Conservation (phyloP, 2,329 filamentous ascomycete species). For the Diplodia intermedia region DNA sequence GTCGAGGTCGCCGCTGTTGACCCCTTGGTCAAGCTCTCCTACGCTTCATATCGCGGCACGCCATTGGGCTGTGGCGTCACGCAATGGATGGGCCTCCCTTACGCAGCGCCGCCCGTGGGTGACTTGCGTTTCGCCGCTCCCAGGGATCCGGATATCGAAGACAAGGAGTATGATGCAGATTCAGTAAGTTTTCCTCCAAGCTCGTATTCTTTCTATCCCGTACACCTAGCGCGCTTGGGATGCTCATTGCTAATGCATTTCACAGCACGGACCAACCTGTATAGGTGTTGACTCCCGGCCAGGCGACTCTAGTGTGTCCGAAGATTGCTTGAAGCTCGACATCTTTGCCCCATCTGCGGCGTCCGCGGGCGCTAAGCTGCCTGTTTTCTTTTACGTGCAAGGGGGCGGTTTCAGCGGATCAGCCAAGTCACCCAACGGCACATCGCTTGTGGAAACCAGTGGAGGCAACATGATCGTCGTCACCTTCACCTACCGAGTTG, state of each 20-base stretch:
- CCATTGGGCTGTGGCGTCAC: conserved; percentile 63
- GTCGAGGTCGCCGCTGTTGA: conserved; percentile 43
- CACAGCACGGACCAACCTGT: conserved; percentile 28
- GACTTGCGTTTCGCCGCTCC: conserved; percentile 70
- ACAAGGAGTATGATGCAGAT: conserved; percentile 28
- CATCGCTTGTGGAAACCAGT: conserved; percentile 43
- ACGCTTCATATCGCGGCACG: conserved; percentile 69
- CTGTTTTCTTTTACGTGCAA: conserved; percentile 52
- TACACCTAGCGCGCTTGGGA: neutral
- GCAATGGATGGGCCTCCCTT: conserved; percentile 78
- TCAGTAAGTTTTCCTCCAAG: conserved; percentile 5
- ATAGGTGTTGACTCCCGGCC: conserved; percentile 23
- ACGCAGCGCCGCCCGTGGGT: conserved; percentile 71
- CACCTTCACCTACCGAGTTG: conserved; percentile 52
- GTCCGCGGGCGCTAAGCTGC: conserved; percentile 43
- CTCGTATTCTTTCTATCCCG: neutral
- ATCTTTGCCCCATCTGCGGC: conserved; percentile 48
- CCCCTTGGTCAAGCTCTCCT: conserved; percentile 66
- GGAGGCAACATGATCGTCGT: conserved; percentile 46
- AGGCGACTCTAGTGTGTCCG: conserved; percentile 36
- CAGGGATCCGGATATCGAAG: conserved; percentile 53
- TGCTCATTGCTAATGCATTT: neutral
- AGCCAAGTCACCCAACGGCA: conserved; percentile 47
- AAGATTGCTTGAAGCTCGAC: conserved; percentile 51
- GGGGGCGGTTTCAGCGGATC: conserved; percentile 49